phyloP scores from a whole-genome alignment of 169 alveolate genomes.

The Babesia ovata region DNA sequence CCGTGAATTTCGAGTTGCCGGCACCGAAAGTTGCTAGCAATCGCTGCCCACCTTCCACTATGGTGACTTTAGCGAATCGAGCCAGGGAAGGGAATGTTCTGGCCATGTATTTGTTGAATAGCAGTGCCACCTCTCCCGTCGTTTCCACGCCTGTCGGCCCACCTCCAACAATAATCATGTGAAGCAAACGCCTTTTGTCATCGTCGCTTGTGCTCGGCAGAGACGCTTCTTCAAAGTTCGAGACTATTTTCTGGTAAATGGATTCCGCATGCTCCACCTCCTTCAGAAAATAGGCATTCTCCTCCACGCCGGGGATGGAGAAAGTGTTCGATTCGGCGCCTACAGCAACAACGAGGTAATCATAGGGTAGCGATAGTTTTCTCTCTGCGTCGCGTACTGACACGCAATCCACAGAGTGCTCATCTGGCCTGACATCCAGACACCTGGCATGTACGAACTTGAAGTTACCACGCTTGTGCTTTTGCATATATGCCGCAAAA shows the following conservation, averaged over 20 bases:
- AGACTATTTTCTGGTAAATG: constrained; percentile 57
- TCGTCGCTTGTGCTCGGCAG: constrained; percentile 48
- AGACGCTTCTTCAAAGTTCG: constrained; percentile 63
- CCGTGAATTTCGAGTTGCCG: constrained; percentile 66
- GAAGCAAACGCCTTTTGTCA: constrained; percentile 53
- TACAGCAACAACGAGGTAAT: constrained; percentile 73
- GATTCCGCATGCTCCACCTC: constrained; percentile 73
- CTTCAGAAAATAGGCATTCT: constrained; percentile 74
- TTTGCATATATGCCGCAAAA: constrained; percentile 47
- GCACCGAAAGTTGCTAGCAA: constrained; percentile 73
- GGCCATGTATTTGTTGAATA: constrained; percentile 55
- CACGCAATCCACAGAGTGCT: constrained; percentile 53
- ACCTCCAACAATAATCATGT: constrained; percentile 77
- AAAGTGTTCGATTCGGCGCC: constrained; percentile 78
- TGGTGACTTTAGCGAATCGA: constrained; percentile 66
- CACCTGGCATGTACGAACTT: constrained; percentile 58
- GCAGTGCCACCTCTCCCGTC: constrained; percentile 76
- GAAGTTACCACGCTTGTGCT: constrained; percentile 18
- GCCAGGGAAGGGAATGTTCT: constrained; percentile 49
- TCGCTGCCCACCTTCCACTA: constrained; percentile 74
- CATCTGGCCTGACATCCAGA: constrained; percentile 53
- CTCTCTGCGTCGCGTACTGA: constrained; percentile 37
- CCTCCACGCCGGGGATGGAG: constrained; percentile 75
- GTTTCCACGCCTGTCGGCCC: constrained; percentile 82
- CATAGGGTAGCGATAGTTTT: constrained; percentile 55